phyloP scores from a whole-genome alignment of 1,139 yeast genomes.

The Martiniozyma asiatica region DNA sequence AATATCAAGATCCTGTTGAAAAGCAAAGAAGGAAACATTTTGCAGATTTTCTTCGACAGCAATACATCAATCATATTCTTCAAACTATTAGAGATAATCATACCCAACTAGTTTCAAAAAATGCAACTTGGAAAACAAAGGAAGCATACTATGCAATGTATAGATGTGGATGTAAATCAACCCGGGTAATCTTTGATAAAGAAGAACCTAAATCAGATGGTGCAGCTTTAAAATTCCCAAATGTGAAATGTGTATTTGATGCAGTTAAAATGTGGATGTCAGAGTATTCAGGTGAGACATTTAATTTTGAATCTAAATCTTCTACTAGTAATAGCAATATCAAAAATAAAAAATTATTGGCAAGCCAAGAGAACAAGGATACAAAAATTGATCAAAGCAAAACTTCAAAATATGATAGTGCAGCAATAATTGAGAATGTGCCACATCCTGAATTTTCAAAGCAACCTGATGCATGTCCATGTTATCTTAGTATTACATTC shows the following conservation, averaged over 20 bases:
- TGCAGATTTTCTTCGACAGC: conserved; percentile 1
- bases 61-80: not conserved
- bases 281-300: conserved; percentile 1
- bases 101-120: not conserved
- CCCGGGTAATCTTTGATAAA: not conserved
- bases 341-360: no score
- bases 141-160: conserved; percentile 4
- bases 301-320: conserved; percentile 1
- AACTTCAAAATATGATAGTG: conserved; percentile 3
- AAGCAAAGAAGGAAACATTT: conserved; percentile 1
- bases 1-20: no score
- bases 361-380: no score
- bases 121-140: conserved; percentile 5
- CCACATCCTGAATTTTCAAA: conserved; percentile 2
- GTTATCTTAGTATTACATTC: conserved; percentile 3
- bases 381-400: conserved; percentile 1
- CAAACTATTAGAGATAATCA: not conserved
- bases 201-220: not conserved
- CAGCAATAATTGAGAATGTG: conserved; percentile 2
- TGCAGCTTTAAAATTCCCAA: conserved; percentile 21
- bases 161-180: conserved; percentile 3
- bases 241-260: conserved; percentile 1
- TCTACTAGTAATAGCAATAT: not conserved
- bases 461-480: conserved; percentile 2
- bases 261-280: conserved; percentile 4